Conservation (phyloP, 208 protist species). For the Leishmania turanica region DNA sequence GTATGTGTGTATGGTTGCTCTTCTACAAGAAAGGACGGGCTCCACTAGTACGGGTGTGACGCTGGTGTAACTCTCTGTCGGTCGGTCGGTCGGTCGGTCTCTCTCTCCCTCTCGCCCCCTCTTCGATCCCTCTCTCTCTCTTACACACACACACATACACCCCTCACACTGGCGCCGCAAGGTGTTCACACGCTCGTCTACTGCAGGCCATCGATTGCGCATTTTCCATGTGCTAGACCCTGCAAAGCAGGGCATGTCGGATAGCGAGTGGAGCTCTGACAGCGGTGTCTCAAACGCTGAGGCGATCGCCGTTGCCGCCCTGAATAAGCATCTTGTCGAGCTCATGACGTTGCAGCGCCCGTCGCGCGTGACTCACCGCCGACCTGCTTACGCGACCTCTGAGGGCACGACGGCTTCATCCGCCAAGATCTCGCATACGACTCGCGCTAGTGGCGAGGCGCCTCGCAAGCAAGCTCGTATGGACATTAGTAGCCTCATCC, state of each 20-base stretch:
- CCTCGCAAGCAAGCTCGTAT: slow-evolving; percentile 19
- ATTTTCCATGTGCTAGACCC: background rate
- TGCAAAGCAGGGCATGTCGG: slow-evolving; percentile 3
- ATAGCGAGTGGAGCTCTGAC: slow-evolving; percentile 21
- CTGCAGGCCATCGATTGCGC: background rate
- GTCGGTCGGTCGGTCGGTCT: no score
- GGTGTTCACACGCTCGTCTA: background rate
- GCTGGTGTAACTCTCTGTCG: background rate
- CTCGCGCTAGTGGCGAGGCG: background rate
- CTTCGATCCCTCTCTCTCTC: no score
- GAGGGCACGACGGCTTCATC: background rate
- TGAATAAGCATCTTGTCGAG: slow-evolving; percentile 20
- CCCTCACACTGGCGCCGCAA: background rate
- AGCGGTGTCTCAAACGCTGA: slow-evolving; percentile 8
- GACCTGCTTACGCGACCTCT: background rate
- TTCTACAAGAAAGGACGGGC: no score
- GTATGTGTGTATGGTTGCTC: no score
- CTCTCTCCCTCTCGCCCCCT: no score
- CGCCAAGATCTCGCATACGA: no score
- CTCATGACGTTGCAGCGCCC: slow-evolving; percentile 3
- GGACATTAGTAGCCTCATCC: slow-evolving; percentile 17
- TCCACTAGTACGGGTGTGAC: no score
- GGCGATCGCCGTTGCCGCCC: background rate
- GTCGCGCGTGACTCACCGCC: slow-evolving; percentile 19
- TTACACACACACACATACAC: no score